Conservation (phyloP, 805 yeast species). For the Ogataea wickerhamii region DNA sequence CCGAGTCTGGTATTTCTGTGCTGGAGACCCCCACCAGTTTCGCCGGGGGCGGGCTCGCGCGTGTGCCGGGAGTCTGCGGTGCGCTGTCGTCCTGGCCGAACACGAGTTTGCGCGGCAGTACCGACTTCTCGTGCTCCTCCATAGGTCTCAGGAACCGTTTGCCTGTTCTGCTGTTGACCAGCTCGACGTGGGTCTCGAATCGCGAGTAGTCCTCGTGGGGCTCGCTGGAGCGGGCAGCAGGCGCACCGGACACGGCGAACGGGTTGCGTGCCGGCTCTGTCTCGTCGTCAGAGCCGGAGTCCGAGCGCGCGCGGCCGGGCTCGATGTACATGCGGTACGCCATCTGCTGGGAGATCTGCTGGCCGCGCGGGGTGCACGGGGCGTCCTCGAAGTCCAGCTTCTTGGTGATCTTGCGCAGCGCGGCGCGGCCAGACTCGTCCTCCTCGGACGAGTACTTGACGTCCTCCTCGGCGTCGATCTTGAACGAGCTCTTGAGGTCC, state of each 20-base stretch:
- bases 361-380: constrained; percentile 37
- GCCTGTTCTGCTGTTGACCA: constrained; percentile 41
- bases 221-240: not conserved
- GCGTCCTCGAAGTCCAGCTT: constrained; percentile 17
- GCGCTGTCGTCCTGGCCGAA: constrained; percentile 18
- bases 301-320: constrained; percentile 19
- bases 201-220: constrained; percentile 13
- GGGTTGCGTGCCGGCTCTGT: constrained; percentile 27
- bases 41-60: not conserved
- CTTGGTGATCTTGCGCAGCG: constrained; percentile 18
- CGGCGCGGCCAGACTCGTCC: constrained; percentile 12
- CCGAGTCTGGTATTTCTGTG: constrained; percentile 10
- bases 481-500: constrained; percentile 21
- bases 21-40: not conserved
- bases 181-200: constrained; percentile 38
- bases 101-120: constrained; percentile 38
- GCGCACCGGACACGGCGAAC: constrained; percentile 18
- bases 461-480: constrained; percentile 24
- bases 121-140: constrained; percentile 29
- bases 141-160: constrained; percentile 31
- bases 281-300: constrained; percentile 14
- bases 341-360: constrained; percentile 32
- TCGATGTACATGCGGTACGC: constrained; percentile 27
- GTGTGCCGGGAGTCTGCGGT: constrained; percentile 8
- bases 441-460: constrained; percentile 20